phyloP scores from a whole-genome alignment of 106 monocot species.

The Alisma plantagoaquatica region DNA sequence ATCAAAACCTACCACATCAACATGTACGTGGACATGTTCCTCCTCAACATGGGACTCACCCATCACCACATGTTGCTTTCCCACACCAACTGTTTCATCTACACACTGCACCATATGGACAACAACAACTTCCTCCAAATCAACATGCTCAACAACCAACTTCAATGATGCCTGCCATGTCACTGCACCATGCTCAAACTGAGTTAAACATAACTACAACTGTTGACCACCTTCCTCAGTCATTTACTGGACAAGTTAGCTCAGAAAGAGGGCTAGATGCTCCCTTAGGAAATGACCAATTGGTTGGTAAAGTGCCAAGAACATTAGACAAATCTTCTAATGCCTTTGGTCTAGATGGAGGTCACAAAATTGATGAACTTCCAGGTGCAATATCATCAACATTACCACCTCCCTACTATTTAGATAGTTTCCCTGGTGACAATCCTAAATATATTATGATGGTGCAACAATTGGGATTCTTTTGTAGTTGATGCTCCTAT shows the following conservation, averaged over 20 bases:
- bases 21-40: slow-evolving; percentile 11
- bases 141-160: slow-evolving; percentile 6
- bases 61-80: slow-evolving; percentile 20
- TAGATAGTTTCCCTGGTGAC: slow-evolving; percentile 19
- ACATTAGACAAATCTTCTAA: slow-evolving; percentile 16
- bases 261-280: slow-evolving; percentile 3
- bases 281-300: too few species aligned
- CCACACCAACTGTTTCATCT: slow-evolving; percentile 26
- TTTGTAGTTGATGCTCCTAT: too few species aligned
- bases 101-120: slow-evolving; percentile 24
- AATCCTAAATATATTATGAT: slow-evolving; percentile 3
- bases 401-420: slow-evolving; percentile 12
- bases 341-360: slow-evolving; percentile 6
- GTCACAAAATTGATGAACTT: slow-evolving; percentile 6
- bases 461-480: too few species aligned
- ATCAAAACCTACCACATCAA: slow-evolving; percentile 20
- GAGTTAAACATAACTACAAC: too few species aligned
- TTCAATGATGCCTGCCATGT: not conserved
- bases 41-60: slow-evolving; percentile 22
- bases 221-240: too few species aligned
- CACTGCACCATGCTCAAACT: too few species aligned
- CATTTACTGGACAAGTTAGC: not conserved
- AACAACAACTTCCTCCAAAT: slow-evolving; percentile 20
- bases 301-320: too few species aligned
- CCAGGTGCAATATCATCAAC: slow-evolving; percentile 5